Base-by-base conservation (phyloP, 164 flowering plant species). In the Cinnamomum chago region DNA sequence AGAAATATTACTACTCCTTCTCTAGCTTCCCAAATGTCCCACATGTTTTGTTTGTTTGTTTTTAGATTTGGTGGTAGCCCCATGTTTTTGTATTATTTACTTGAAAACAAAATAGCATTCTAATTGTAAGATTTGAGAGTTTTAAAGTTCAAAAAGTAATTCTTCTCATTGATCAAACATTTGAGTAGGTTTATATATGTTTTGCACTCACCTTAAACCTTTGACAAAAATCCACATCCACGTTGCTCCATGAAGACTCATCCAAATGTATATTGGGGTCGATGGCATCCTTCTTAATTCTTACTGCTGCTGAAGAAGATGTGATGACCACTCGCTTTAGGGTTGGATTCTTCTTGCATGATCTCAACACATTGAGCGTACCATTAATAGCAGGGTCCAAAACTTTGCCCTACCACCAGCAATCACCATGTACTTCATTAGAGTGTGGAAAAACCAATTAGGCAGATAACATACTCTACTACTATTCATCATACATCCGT, bases 161-260 rank as follows among this genome's bases (percentile, higher is more conserved):
- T 40, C 47, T 40, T 40, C 47, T 9, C 47, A 40, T 30, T 30
- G 30, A 28, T 35, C 47, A 35, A 35, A 35, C 47, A 35, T 35
- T 35, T 35, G 3, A 35, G 47, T 35, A 0, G 47, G 20, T 33
- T 28, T 3, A 1, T 24, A 24, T 24, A 24, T 30, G 15, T 67
- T 2, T 70, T 67, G 9, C 27, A 2, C 13, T 70, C 76, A 89
- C 93, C 90, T 91, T 74, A 1, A 87, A 82, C 66, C 71, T 79
- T 74, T 87, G 81, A 70, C 97, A 95, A 55, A 55, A 20, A 40
- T 40, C 47, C 35, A 89, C 79, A 65, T 93, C 91, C n/a, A 76
- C 81, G 0, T 90, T 89, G 82, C 91, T 88, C 99, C 99, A 95
- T 22, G 88, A 86, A 2, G 94, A 85, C 77, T 91, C 99, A 25